Evolutionary conservation across 1,139 yeast species (phyloP), one percentile per base, ranked within the genome.

Genomic region (Yamadazyma jaroonii): DNA sequence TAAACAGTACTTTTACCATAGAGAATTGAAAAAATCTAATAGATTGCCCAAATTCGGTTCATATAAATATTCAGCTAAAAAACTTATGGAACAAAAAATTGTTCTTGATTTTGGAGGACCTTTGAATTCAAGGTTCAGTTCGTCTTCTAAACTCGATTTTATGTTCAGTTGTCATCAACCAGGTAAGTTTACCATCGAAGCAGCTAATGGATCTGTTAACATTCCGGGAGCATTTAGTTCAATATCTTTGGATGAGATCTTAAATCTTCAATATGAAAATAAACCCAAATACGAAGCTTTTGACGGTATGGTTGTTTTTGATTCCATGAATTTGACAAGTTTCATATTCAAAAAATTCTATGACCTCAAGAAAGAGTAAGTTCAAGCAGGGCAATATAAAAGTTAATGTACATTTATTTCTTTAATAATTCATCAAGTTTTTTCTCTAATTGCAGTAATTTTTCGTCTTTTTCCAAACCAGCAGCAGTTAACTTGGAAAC

Each of bases 31-130:
- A 50, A 80, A 74, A 61, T 59, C 77, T 35, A 87, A 92, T 25
- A 68, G 82, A 33, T 63, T 81, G 32, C 90, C 94, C 2, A 78
- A 77, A 52, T 87, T 83, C 58, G 96, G 96, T 7, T 85, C 94
- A 1, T 87, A 81, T 63, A 86, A 84, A 59, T 86, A 87, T 62
- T 74, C 88, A 0, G 83, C 88, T 3, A 82, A 85, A 44, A 84
- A 81, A 50, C 67, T 92, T 36, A 69, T 76, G 56, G 97, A 89
- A 41, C 83, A 78, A 49, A 84, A 85, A 1, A 74, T 89, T 2
- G 57, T 92, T 22, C 58, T 74, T 5, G 82, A 79, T 39, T 69
- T 84, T 36, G 74, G 71, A 10, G 81, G 81, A 0, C 62, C 69
- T 28, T 63, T 67, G 37, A 59, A 64, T 39, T 67, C 65, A 31